phyloP scores from a whole-genome alignment of 768 basidiomycete genomes.

The Amanita muscaria region DNA sequence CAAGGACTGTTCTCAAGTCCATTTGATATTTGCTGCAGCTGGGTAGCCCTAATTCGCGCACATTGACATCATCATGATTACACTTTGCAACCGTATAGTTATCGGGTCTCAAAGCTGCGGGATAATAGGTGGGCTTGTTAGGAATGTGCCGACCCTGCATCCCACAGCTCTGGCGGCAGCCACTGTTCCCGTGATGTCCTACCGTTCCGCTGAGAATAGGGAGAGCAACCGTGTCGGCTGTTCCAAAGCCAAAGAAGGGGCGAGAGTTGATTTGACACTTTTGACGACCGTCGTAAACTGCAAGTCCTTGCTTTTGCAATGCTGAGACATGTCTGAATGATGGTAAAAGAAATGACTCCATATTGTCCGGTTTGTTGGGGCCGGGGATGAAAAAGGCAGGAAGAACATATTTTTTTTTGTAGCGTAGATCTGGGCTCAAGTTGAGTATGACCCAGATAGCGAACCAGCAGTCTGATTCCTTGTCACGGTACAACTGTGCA shows the following conservation, averaged over 20 bases:
- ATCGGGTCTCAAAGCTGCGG: not conserved
- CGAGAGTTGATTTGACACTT: conserved; percentile 12
- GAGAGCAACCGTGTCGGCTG: too few relatives aligned
- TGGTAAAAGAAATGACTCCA: conserved; percentile 27
- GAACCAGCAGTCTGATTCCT: conserved; percentile 33
- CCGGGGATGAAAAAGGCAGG: too few relatives aligned
- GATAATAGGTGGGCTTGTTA: not conserved
- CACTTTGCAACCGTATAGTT: conserved; percentile 2
- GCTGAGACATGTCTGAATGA: conserved; percentile 27
- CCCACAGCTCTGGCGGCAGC: not conserved
- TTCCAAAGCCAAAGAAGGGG: conserved; percentile 17
- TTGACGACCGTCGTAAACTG: conserved; percentile 19
- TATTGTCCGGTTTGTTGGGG: too few relatives aligned
- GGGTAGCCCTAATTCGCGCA: not conserved
- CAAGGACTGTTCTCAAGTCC: conserved; percentile 8
- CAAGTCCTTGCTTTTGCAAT: conserved; percentile 23
- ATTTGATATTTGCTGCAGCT: conserved; percentile 11
- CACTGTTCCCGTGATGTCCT: conserved; percentile 1
- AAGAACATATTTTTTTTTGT: too few relatives aligned
- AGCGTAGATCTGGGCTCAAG: conserved; percentile 16
- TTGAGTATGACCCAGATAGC: conserved; percentile 26
- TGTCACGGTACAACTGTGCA: too few relatives aligned
- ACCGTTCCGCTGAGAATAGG: conserved; percentile 6
- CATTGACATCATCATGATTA: conserved; percentile 16
- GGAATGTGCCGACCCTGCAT: conserved; percentile 1